Evolutionary conservation across 345 rosid species (phyloP).

Genomic region (Passiflora organensis): DNA sequence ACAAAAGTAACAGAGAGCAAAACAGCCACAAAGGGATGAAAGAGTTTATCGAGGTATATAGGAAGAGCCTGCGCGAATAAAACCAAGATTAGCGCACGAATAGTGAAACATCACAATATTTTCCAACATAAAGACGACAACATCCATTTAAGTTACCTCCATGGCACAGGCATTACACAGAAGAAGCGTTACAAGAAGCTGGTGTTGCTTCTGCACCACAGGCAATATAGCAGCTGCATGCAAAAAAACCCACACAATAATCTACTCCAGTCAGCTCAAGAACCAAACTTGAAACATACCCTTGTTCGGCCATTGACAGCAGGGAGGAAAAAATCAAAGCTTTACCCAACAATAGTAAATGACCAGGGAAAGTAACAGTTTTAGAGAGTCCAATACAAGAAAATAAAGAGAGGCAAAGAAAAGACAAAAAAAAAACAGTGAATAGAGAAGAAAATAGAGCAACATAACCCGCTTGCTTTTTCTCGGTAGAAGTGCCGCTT

Average conservation of each 20-base stretch:
- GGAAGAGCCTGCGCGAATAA: conserved; percentile 21
- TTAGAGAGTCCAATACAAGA: neutral
- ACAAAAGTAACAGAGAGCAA: conserved; percentile 30
- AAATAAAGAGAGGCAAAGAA: neutral
- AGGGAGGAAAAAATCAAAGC: too few relatives aligned
- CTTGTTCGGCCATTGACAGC: too few relatives aligned
- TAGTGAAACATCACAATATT: neutral
- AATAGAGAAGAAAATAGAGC: neutral
- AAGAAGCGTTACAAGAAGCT: conserved; percentile 28
- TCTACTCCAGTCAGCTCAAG: neutral
- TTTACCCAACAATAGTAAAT: too few relatives aligned
- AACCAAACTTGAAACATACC: conserved; percentile 1
- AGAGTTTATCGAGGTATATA: conserved; percentile 23
- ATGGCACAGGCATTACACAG: conserved; percentile 29
- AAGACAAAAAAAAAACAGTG: neutral
- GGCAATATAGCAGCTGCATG: conserved; percentile 21
- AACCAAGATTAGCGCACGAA: neutral
- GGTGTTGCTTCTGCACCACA: conserved; percentile 29
- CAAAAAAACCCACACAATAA: neutral
- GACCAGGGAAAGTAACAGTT: too few relatives aligned
- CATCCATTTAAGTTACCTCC: conserved; percentile 11
- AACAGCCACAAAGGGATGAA: conserved; percentile 26
- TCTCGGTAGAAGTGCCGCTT: conserved; percentile 55
- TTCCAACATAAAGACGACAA: neutral
- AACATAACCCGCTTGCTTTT: conserved; percentile 51